Evolutionary conservation across 163 green algal species (phyloP).

Genomic region (Prototheca wickerhamii): DNA sequence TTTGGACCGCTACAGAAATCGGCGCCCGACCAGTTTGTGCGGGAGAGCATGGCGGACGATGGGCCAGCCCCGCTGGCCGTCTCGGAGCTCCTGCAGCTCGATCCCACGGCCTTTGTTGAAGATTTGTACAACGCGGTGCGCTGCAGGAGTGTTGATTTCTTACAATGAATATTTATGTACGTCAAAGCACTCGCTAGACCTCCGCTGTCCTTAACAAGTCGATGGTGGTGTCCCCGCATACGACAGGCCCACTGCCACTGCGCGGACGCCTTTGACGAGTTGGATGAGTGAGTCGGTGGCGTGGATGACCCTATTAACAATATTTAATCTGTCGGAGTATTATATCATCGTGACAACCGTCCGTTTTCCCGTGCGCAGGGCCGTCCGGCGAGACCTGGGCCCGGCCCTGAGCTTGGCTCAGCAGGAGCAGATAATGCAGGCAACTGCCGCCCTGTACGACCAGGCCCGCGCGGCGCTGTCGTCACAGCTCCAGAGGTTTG

Average conservation of each 20-base stretch:
- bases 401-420: conserved; percentile 14
- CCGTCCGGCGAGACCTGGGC: background rate
- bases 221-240: background rate
- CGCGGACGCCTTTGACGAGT: conserved; percentile 21
- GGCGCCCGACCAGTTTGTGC: background rate
- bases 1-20: background rate
- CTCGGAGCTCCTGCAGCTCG: conserved; percentile 8
- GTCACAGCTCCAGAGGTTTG: conserved; percentile 24
- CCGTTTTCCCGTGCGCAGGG: background rate
- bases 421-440: conserved; percentile 16
- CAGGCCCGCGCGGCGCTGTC: conserved; percentile 8
- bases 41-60: background rate
- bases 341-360: background rate
- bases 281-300: conserved; percentile 11
- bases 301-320: background rate
- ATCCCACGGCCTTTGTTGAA: conserved; percentile 19
- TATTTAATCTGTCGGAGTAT: background rate
- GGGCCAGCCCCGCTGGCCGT: background rate
- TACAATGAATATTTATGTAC: background rate
- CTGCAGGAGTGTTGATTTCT: background rate
- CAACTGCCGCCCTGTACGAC: conserved; percentile 18
- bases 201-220: background rate
- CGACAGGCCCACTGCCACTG: conserved; percentile 23
- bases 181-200: background rate
- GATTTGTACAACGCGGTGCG: conserved; percentile 30